A percentile compares a stretch with the other conserved stretches of the same genome.
phyloP scores from a whole-genome alignment of 768 basidiomycete genomes.

The Termitomyces bulborhizus region DNA sequence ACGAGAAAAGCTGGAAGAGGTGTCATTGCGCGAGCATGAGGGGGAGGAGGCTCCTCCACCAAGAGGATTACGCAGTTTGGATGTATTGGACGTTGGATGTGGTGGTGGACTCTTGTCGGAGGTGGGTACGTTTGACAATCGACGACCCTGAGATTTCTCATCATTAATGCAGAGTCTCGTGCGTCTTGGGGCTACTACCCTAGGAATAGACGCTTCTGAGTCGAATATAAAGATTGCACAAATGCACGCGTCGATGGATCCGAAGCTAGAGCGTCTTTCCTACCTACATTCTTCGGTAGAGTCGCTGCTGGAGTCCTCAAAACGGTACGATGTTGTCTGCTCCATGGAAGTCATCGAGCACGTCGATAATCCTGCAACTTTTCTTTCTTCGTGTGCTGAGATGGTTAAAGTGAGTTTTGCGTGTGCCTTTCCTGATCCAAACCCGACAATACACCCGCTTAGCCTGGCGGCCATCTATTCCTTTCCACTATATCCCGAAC shows the following conservation, averaged over 20 bases:
- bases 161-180: constrained; percentile 63
- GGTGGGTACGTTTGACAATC: constrained; percentile 31
- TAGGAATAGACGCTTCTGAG: constrained; percentile 89
- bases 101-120: constrained; percentile 93
- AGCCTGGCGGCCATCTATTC: constrained; percentile 96
- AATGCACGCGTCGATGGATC: constrained; percentile 76
- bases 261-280: constrained; percentile 37
- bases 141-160: neutral
- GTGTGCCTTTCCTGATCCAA: neutral
- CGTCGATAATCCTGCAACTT: constrained; percentile 85
- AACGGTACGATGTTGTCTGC: constrained; percentile 86
- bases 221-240: constrained; percentile 84
- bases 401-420: constrained; percentile 69
- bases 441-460: neutral
- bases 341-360: constrained; percentile 99
- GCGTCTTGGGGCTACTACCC: constrained; percentile 78
- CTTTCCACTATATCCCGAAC: constrained; percentile 90
- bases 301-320: constrained; percentile 53
- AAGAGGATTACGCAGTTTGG: constrained; percentile 51
- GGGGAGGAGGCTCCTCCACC: constrained; percentile 26
- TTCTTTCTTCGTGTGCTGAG: constrained; percentile 75
- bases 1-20: constrained; percentile 64
- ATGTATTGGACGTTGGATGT: constrained; percentile 89
- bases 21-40: constrained; percentile 44
- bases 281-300: constrained; percentile 79